A percentile compares a stretch with the other conserved stretches of the same genome.
These are phyloP conservation scores for Lyophyllum shimeji DNA, from an alignment of 768 basidiomycete species.

Conservation along the genomic window DNA sequence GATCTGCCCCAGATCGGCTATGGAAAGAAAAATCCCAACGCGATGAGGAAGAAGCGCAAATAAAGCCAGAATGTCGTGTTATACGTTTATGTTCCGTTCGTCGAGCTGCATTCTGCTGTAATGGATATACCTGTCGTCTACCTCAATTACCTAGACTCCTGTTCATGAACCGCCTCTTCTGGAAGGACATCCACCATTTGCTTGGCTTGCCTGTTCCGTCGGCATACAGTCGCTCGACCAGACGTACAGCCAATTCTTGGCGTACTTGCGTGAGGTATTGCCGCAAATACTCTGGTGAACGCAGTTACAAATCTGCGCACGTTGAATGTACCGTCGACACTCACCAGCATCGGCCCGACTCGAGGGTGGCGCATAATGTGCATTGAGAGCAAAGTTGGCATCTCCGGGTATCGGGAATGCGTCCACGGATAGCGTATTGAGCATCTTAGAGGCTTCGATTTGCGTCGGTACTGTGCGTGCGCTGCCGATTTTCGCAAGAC, in stretches of 20 bases:
- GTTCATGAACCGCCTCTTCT: slow-evolving; percentile 96
- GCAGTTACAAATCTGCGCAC: slow-evolving; percentile 10
- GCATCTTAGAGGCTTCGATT: slow-evolving; percentile 82
- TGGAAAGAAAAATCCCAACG: slow-evolving; percentile 90
- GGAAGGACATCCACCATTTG: slow-evolving; percentile 99
- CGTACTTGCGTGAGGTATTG: slow-evolving; percentile 91
- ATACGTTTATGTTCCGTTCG: slow-evolving; percentile 17
- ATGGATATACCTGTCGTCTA: slow-evolving; percentile 19
- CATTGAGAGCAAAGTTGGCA: slow-evolving; percentile 90
- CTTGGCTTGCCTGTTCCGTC: slow-evolving; percentile 93
- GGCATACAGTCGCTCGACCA: slow-evolving; percentile 88
- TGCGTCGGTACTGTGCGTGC: slow-evolving; percentile 67
- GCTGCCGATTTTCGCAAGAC: slow-evolving; percentile 84
- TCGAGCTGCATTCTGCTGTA: slow-evolving; percentile 11
- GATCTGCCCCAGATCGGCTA: slow-evolving; percentile 84
- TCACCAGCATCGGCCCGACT: slow-evolving; percentile 80
- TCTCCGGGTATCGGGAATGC: slow-evolving; percentile 94
- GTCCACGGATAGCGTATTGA: slow-evolving; percentile 93
- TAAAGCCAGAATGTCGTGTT: slow-evolving; percentile 30
- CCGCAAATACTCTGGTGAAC: slow-evolving; percentile 73
- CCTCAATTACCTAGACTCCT: slow-evolving; percentile 73
- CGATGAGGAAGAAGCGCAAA: slow-evolving; percentile 55
- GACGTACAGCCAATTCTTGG: slow-evolving; percentile 84
- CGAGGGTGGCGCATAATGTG: slow-evolving; percentile 82
- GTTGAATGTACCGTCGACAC: slow-evolving; percentile 7